phyloP scores from a whole-genome alignment of 371 early-diverging fungal species.

The Dichotomocladium elegans region DNA sequence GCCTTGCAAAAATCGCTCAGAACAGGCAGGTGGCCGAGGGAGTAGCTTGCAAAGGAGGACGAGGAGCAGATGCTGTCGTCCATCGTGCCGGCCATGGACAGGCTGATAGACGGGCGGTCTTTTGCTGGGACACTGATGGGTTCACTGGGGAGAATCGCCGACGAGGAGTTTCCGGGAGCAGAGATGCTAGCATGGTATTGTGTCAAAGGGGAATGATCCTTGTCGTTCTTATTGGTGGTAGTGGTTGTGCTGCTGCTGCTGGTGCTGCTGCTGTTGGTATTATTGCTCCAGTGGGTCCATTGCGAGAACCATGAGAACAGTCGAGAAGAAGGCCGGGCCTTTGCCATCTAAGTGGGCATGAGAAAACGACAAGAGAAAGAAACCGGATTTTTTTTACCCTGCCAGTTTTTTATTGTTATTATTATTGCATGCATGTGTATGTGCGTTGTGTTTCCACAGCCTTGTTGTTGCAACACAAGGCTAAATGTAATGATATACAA shows the following conservation, averaged over 20 bases:
- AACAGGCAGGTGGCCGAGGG: not conserved
- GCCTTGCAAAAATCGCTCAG: not conserved
- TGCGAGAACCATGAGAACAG: conserved; percentile 16
- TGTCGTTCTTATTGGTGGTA: conserved; percentile 1
- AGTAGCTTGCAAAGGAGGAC: conserved; percentile 1
- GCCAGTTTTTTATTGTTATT: too few relatives aligned
- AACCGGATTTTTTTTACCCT: too few relatives aligned
- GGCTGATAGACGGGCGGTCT: conserved; percentile 10
- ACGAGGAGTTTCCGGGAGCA: not conserved
- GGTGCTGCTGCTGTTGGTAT: conserved; percentile 12
- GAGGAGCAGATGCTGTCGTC: conserved; percentile 7
- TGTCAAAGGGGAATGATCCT: too few relatives aligned
- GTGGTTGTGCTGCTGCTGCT: conserved; percentile 20
- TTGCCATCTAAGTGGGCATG: conserved; percentile 5
- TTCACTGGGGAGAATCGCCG: not conserved
- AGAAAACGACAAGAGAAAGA: not conserved
- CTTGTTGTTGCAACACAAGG: too few relatives aligned
- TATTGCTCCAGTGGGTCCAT: conserved; percentile 7
- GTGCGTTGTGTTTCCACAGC: too few relatives aligned
- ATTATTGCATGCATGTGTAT: too few relatives aligned
- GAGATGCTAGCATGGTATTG: too few relatives aligned
- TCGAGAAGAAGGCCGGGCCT: conserved; percentile 10
- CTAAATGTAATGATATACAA: conserved; percentile 34
- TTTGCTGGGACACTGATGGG: conserved; percentile 13
- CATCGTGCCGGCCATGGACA: conserved; percentile 6